Evolutionary conservation across 345 rosid genomes (phyloP).

Genomic region (Camelina neglecta): DNA sequence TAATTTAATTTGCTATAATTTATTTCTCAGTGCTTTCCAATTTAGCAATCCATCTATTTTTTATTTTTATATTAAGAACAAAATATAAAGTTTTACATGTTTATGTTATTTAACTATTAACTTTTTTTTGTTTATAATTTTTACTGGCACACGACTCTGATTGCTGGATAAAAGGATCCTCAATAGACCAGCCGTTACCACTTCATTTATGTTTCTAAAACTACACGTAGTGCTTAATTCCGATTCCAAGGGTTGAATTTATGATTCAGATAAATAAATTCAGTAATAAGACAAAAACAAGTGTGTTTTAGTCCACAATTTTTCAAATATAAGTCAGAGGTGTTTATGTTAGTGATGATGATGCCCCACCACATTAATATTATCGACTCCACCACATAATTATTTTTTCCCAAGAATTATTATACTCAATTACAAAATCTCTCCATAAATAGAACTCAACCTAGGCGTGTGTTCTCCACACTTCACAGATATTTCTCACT

Average conservation of each 20-base stretch:
- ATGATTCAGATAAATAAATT: too few relatives aligned
- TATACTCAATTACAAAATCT: not conserved
- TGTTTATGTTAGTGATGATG: not conserved
- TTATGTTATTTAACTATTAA: too few relatives aligned
- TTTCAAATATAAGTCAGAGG: not conserved
- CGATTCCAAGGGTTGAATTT: not conserved
- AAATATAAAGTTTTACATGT: too few relatives aligned
- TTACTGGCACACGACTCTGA: too few relatives aligned
- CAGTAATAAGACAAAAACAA: too few relatives aligned
- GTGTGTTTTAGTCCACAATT: not conserved
- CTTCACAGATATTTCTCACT: constrained; percentile 32
- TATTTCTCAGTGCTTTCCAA: not conserved
- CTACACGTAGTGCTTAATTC: too few relatives aligned
- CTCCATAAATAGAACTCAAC: constrained; percentile 48
- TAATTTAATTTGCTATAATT: too few relatives aligned
- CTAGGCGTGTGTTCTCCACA: constrained; percentile 48
- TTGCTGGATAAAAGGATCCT: too few relatives aligned
- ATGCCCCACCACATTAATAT: not conserved
- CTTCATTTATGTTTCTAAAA: too few relatives aligned
- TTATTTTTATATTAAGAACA: too few relatives aligned
- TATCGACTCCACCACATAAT: not conserved
- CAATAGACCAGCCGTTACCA: too few relatives aligned
- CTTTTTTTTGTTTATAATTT: too few relatives aligned
- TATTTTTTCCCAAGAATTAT: not conserved
- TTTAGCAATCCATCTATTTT: not conserved